Evolutionary conservation across 1,139 yeast genomes (phyloP).

Genomic region (Debaryomyces singareniensis): DNA sequence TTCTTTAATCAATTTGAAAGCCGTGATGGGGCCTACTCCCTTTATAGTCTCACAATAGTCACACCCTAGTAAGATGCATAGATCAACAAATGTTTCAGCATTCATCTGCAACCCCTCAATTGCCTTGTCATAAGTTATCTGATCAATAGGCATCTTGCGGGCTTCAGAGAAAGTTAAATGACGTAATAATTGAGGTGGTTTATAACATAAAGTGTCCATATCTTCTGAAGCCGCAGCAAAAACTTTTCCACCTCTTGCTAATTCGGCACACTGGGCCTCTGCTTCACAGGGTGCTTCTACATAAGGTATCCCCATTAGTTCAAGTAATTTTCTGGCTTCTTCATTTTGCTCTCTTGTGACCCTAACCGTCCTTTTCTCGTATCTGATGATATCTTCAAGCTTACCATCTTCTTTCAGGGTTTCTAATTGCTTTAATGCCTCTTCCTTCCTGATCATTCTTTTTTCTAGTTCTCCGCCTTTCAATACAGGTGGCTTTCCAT

Average conservation of each 20-base stretch:
- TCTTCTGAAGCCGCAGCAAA: conserved; percentile 98
- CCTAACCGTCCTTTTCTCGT: conserved; percentile 81
- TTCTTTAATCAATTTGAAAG: conserved; percentile 79
- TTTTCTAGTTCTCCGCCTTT: conserved; percentile 92
- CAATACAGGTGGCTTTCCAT: conserved; percentile 89
- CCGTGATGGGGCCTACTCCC: conserved; percentile 96
- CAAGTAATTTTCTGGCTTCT: conserved; percentile 76
- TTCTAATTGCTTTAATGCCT: conserved; percentile 70
- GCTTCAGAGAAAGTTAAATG: conserved; percentile 94
- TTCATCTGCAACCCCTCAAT: conserved; percentile 72
- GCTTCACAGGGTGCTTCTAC: conserved; percentile 97
- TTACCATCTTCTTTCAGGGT: conserved; percentile 76
- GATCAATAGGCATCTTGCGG: conserved; percentile 86
- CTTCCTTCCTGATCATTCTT: conserved; percentile 73
- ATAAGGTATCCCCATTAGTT: conserved; percentile 90
- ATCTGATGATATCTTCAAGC: conserved; percentile 66
- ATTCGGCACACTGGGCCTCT: conserved; percentile 95
- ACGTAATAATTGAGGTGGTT: conserved; percentile 75
- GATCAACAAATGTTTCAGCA: conserved; percentile 71
- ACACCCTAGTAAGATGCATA: conserved; percentile 91
- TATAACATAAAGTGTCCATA: conserved; percentile 95
- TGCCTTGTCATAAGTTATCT: conserved; percentile 63
- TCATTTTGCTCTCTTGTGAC: conserved; percentile 89
- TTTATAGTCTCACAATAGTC: conserved; percentile 94
- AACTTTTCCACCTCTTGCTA: conserved; percentile 83